Conservation (phyloP, 441 rosid species). For the Erysimum cheiri region DNA sequence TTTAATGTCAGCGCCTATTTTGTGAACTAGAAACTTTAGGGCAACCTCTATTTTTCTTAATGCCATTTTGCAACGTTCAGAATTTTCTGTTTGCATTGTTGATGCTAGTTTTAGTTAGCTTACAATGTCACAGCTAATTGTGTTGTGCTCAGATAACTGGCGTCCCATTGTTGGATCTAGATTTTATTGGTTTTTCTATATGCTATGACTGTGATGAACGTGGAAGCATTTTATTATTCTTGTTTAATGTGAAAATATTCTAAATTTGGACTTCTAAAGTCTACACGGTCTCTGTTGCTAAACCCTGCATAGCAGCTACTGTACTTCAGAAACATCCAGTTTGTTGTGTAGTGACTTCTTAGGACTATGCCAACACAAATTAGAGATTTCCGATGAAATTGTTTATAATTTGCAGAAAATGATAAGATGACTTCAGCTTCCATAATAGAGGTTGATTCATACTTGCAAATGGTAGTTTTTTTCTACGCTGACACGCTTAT, state of each 20-base stretch:
- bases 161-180: not conserved
- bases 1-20: not conserved
- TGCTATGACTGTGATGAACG: not conserved
- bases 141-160: not conserved
- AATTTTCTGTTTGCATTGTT: conserved; percentile 17
- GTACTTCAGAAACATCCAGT: conserved; percentile 15
- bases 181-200: not conserved
- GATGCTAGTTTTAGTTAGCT: conserved; percentile 5
- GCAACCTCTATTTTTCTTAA: not conserved
- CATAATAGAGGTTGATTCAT: not conserved
- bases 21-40: conserved; percentile 16
- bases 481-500: conserved; percentile 42
- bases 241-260: not conserved
- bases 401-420: conserved; percentile 16
- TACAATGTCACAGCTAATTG: not conserved
- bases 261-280: not conserved
- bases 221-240: not conserved
- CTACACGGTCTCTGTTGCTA: not conserved
- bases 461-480: conserved; percentile 1
- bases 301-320: not conserved
- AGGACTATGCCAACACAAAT: not conserved
- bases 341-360: conserved; percentile 1
- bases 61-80: not conserved
- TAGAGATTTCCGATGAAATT: not conserved
- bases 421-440: conserved; percentile 17